Conservation (phyloP, 257 asterid species). For the Petunia secreta region DNA sequence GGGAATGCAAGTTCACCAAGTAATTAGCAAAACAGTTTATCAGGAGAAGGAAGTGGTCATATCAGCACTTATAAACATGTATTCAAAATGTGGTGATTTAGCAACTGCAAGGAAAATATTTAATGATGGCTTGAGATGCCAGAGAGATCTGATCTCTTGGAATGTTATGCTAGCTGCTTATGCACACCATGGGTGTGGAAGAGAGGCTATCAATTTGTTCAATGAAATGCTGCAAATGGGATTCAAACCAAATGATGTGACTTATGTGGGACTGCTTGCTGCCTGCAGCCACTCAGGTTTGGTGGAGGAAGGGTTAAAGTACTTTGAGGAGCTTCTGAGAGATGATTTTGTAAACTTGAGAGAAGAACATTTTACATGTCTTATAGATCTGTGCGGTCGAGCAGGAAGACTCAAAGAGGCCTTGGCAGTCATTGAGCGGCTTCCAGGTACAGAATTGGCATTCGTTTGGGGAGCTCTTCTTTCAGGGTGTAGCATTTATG, state of each 20-base stretch:
- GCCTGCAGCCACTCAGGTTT: conserved; percentile 78
- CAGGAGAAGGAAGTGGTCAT: conserved; percentile 49
- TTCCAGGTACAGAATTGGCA: conserved; percentile 38
- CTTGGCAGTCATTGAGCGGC: conserved; percentile 41
- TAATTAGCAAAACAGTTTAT: conserved; percentile 53
- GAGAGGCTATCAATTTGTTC: conserved; percentile 49
- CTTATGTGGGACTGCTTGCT: conserved; percentile 62
- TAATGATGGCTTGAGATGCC: conserved; percentile 42
- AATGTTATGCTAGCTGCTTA: conserved; percentile 65
- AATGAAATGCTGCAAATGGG: conserved; percentile 50
- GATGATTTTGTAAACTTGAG: conserved; percentile 49
- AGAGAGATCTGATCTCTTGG: conserved; percentile 60
- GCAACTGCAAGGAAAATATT: conserved; percentile 52
- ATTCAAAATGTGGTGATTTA: conserved; percentile 68
- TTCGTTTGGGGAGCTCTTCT: conserved; percentile 61
- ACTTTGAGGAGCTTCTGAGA: conserved; percentile 47
- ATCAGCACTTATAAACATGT: conserved; percentile 66
- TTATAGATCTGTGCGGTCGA: conserved; percentile 58
- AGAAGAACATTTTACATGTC: conserved; percentile 65
- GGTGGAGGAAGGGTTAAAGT: conserved; percentile 55
- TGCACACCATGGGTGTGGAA: conserved; percentile 71
- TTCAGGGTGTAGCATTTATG: conserved; percentile 57
- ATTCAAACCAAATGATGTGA: conserved; percentile 53
- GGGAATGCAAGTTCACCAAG: conserved; percentile 69
- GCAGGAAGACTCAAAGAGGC: conserved; percentile 65